These are phyloP conservation scores for Magnolia sinica DNA, from an alignment of 164 flowering plant species.

Conservation along the genomic window DNA sequence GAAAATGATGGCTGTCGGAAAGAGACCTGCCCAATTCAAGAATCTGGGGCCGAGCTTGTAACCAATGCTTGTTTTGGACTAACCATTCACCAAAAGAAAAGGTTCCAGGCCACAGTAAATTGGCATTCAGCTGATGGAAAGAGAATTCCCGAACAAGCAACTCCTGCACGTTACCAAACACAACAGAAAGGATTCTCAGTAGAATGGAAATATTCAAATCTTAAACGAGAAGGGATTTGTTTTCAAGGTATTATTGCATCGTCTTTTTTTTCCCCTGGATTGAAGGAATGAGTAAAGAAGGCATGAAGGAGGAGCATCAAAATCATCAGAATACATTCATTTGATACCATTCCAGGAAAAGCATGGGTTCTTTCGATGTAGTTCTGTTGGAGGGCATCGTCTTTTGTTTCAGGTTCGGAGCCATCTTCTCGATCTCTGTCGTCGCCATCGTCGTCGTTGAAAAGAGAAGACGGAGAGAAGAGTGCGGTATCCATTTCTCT, in stretches of 20 bases:
- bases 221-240: background rate
- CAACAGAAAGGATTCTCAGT: background rate
- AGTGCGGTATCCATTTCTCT: slow-evolving; percentile 74
- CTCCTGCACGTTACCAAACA: slow-evolving; percentile 44
- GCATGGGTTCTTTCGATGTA: slow-evolving; percentile 67
- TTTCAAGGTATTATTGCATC: background rate
- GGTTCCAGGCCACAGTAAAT: slow-evolving; percentile 96
- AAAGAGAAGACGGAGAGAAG: slow-evolving; percentile 87
- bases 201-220: background rate
- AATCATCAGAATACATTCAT: background rate
- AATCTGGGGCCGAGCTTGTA: slow-evolving; percentile 50
- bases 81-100: slow-evolving; percentile 94
- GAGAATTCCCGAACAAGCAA: slow-evolving; percentile 75
- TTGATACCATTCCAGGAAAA: slow-evolving; percentile 75
- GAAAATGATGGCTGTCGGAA: background rate
- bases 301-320: background rate
- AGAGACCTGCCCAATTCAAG: slow-evolving; percentile 88
- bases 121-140: slow-evolving; percentile 91
- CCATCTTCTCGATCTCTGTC: slow-evolving; percentile 14
- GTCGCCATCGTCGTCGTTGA: slow-evolving; percentile 42
- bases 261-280: too few relatives aligned
- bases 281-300: background rate
- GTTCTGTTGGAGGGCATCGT: slow-evolving; percentile 23
- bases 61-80: slow-evolving; percentile 42
- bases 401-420: background rate